Evolutionary conservation across 2,329 filamentous ascomycete genomes (phyloP).

Genomic region (Ceratocystiopsis sp.): DNA sequence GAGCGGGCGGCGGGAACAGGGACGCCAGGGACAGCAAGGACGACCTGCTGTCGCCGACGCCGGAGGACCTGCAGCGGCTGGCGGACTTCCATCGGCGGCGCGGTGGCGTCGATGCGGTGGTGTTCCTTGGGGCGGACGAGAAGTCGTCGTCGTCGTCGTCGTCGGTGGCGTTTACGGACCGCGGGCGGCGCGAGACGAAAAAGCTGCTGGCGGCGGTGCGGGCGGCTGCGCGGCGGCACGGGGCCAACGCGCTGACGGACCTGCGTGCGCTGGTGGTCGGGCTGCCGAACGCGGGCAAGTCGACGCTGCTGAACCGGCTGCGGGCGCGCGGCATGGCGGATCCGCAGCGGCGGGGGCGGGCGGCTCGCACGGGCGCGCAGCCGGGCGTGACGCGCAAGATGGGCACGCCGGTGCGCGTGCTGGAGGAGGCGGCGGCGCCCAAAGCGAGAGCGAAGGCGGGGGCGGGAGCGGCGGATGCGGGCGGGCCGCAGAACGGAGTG

Average conservation of each 20-base stretch:
- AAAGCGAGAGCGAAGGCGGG: conserved; percentile 8
- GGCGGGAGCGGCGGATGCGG: conserved; percentile 17
- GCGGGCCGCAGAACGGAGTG: conserved; percentile 33
- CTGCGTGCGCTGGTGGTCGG: conserved; percentile 76
- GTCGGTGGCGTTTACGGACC: conserved; percentile 10
- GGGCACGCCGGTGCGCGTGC: conserved; percentile 64
- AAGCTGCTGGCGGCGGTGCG: conserved; percentile 31
- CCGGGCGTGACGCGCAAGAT: conserved; percentile 84
- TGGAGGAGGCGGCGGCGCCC: conserved; percentile 16
- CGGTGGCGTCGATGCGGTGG: conserved; percentile 11
- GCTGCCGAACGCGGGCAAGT: conserved; percentile 97
- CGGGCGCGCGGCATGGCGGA: conserved; percentile 45
- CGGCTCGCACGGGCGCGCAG: conserved; percentile 66
- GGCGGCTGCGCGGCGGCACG: conserved; percentile 24
- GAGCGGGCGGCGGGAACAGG: background rate
- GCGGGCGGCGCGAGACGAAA: conserved; percentile 3
- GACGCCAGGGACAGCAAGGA: too few species aligned
- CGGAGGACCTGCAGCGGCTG: conserved; percentile 13
- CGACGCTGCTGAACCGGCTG: conserved; percentile 77
- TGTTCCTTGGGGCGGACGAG: conserved; percentile 14
- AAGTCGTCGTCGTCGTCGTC: conserved; percentile 31
- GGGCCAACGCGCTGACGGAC: conserved; percentile 52
- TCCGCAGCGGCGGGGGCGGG: conserved; percentile 37
- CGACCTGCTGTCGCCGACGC: background rate
- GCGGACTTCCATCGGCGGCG: conserved; percentile 25